Conservation (phyloP, 257 asterid genomes). For the Echium plantagineum region DNA sequence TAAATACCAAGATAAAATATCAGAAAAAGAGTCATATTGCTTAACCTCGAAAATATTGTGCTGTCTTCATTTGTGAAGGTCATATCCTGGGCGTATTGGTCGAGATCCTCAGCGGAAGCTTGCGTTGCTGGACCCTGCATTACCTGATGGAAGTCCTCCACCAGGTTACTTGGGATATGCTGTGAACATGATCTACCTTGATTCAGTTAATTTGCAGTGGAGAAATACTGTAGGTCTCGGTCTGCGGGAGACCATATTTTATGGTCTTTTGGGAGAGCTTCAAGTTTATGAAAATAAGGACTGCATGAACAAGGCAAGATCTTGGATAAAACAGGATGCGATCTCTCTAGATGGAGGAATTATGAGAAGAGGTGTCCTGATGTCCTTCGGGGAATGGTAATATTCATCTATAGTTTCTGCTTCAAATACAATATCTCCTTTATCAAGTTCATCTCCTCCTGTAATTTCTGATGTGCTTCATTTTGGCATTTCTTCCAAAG, state of each 20-base stretch:
- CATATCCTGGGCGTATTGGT: slow-evolving; percentile 11
- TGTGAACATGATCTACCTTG: slow-evolving; percentile 33
- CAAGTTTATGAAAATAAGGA: slow-evolving; percentile 44
- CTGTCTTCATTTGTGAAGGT: slow-evolving; percentile 23
- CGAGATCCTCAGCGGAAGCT: slow-evolving; percentile 23
- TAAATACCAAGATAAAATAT: not conserved
- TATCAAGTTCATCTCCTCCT: not conserved
- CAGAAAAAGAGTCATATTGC: not conserved
- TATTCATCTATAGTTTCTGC: slow-evolving; percentile 6
- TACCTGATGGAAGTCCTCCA: slow-evolving; percentile 31
- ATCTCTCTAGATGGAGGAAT: slow-evolving; percentile 64
- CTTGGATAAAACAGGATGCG: slow-evolving; percentile 37
- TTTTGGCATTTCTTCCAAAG: slow-evolving; percentile 15
- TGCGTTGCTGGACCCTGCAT: slow-evolving; percentile 27
- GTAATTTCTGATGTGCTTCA: not conserved
- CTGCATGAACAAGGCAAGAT: slow-evolving; percentile 34
- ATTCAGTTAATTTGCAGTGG: slow-evolving; percentile 13
- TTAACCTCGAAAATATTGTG: not conserved
- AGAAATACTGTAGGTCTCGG: slow-evolving; percentile 33
- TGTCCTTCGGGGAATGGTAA: slow-evolving; percentile 36
- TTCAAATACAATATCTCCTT: not conserved
- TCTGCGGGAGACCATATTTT: slow-evolving; percentile 45
- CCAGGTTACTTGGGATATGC: slow-evolving; percentile 52
- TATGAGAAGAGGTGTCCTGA: slow-evolving; percentile 35
- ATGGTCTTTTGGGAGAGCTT: slow-evolving; percentile 47